Conservation (phyloP, 331 rosid genomes). For the Acacia concinna region DNA sequence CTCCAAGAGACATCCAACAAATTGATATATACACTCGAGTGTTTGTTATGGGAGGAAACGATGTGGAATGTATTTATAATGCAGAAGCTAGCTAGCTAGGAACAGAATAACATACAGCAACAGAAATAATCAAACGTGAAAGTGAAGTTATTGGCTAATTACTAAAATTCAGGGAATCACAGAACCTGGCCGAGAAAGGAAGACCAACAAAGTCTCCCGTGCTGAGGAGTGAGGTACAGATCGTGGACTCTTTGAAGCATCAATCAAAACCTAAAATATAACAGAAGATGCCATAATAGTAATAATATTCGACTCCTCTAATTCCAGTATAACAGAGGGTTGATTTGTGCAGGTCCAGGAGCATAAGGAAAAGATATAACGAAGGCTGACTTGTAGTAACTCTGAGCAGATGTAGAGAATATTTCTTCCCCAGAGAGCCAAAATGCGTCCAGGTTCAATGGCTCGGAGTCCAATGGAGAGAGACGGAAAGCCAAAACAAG, state of each 20-base stretch:
- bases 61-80: slow-evolving; percentile 29
- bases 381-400: no score
- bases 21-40: neutral
- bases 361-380: no score
- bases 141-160: no score
- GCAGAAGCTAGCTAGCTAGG: neutral
- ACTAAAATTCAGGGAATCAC: neutral
- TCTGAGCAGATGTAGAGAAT: no score
- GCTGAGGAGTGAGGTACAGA: neutral
- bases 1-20: slow-evolving; percentile 42
- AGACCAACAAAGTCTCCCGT: neutral
- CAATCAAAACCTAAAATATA: slow-evolving; percentile 8
- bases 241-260: neutral
- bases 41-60: neutral
- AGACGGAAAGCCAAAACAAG: neutral
- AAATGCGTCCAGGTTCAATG: slow-evolving; percentile 49
- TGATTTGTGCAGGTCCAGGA: no score
- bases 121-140: neutral
- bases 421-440: slow-evolving; percentile 2
- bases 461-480: slow-evolving; percentile 22
- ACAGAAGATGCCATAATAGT: neutral
- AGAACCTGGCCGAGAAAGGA: slow-evolving; percentile 39
- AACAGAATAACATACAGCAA: neutral
- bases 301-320: neutral
- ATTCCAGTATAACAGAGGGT: no score